A percentile compares a stretch with the other conserved stretches of the same genome.
These are phyloP conservation scores for Solanum ossicruentum DNA, from an alignment of 257 asterid genomes.

Conservation along the genomic window DNA sequence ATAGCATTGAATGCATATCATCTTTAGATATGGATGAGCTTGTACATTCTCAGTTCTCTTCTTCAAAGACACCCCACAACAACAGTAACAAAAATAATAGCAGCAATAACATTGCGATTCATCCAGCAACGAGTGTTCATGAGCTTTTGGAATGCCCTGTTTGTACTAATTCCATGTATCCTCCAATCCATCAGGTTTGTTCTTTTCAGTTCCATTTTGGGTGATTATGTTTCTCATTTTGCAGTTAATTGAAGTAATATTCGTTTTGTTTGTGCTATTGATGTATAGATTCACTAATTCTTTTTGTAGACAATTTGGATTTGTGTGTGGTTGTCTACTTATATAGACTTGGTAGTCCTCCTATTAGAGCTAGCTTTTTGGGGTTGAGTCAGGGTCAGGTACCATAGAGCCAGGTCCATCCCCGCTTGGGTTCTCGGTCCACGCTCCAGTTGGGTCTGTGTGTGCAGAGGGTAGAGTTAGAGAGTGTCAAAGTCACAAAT, in stretches of 20 bases:
- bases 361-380: background rate
- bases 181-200: constrained; percentile 39
- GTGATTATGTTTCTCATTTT: background rate
- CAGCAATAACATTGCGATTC: background rate
- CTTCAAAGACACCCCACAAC: constrained; percentile 11
- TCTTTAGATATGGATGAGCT: constrained; percentile 7
- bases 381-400: background rate
- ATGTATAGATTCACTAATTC: background rate
- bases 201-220: background rate
- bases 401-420: too few relatives aligned
- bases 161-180: constrained; percentile 42
- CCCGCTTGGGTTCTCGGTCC: too few relatives aligned
- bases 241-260: background rate
- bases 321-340: background rate
- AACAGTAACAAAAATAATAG: background rate
- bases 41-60: constrained; percentile 15
- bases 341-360: background rate
- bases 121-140: constrained; percentile 13
- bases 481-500: background rate
- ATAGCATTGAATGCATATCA: constrained; percentile 33
- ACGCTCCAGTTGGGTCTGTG: too few relatives aligned
- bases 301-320: background rate
- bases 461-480: background rate
- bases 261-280: background rate
- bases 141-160: constrained; percentile 44